Conservation (phyloP, 148 eudicot species). For the Talinum fruticosum region DNA sequence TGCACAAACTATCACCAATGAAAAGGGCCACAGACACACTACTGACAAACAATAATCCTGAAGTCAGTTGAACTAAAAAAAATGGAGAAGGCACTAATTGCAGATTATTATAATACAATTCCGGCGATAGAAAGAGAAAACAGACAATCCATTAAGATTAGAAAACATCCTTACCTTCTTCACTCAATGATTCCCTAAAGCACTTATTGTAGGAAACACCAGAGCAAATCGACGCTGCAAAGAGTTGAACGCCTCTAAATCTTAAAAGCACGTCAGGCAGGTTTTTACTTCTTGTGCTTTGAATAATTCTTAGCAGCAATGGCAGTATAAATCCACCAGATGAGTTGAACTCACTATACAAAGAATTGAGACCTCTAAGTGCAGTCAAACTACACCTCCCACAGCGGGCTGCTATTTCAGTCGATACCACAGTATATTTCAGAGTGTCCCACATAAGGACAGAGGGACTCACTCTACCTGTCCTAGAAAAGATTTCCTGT, state of each 20-base stretch:
- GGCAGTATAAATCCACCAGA: constrained; percentile 72
- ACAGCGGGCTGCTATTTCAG: constrained; percentile 90
- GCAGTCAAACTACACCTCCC: constrained; percentile 41
- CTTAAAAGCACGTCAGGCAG: constrained; percentile 56
- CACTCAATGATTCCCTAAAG: constrained; percentile 25
- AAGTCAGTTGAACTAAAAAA: neutral
- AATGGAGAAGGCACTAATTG: neutral
- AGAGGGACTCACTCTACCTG: constrained; percentile 67
- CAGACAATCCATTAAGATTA: neutral
- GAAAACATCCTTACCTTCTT: constrained; percentile 49
- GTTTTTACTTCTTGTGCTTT: constrained; percentile 45
- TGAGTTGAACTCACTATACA: constrained; percentile 67
- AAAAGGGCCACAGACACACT: neutral
- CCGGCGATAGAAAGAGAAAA: neutral
- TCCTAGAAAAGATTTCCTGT: constrained; percentile 44
- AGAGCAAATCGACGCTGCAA: constrained; percentile 62
- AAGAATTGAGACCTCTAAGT: constrained; percentile 42
- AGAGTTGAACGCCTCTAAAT: constrained; percentile 68
- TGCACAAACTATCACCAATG: neutral
- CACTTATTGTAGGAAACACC: constrained; percentile 37
- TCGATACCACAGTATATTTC: constrained; percentile 77
- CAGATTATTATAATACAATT: neutral
- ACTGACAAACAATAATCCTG: neutral
- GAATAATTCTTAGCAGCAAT: constrained; percentile 58
- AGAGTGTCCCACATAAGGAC: constrained; percentile 87